Base-by-base conservation (phyloP, 2,329 filamentous ascomycete species). In the Microdochium nivale region DNA sequence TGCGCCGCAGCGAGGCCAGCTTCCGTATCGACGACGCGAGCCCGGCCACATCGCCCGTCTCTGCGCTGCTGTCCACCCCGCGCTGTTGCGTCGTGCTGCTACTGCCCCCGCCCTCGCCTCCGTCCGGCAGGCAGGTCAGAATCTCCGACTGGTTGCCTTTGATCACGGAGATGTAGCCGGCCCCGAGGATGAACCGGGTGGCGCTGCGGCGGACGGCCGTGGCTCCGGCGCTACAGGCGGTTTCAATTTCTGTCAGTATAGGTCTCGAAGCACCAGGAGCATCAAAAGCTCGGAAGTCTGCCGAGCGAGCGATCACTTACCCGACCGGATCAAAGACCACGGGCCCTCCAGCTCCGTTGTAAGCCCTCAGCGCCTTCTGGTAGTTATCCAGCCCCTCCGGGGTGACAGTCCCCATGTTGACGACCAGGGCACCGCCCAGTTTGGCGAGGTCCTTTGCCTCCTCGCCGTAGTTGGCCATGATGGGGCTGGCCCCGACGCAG, bases 141-240 rank as follows among this genome's bases (percentile, higher is more conserved):
- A 97, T 90, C 67, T 97, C 94, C 51, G 86, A 83, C 65, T 95
- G 89, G 68, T 97, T 97, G 48, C 92, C 92, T 66, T 97, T 97
- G 69, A 97, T 91, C 43, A 96, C 76, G 66, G 89, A 83, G 60
- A 95, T 88, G 66, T 88, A 88, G 37, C 90, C 90, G 2, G 75
- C 77, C 0, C 79, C 73, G 62, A 96, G 76, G 35, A 97, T 80
- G 2, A 77, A 77, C 53, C 82, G 81, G 25, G 92, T 81, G 0
- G 90, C 87, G 1, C 79, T 73, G 49, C 85, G 81, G 13, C 94
- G 82, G 46, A 92, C 76, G 7, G 77, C 63, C 0, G 90, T 96
- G 0, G 92, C 92, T 7, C 90, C 91, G 7, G 87, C 90, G 11
- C 78, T 81, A 56, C 25, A 16, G 43, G n/a, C n/a, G n/a, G n/a